Percentiles rank a stretch among this genome's conserved stretches.
Conservation (phyloP, 768 basidiomycete genomes). For the Kockovaella imperatae region DNA sequence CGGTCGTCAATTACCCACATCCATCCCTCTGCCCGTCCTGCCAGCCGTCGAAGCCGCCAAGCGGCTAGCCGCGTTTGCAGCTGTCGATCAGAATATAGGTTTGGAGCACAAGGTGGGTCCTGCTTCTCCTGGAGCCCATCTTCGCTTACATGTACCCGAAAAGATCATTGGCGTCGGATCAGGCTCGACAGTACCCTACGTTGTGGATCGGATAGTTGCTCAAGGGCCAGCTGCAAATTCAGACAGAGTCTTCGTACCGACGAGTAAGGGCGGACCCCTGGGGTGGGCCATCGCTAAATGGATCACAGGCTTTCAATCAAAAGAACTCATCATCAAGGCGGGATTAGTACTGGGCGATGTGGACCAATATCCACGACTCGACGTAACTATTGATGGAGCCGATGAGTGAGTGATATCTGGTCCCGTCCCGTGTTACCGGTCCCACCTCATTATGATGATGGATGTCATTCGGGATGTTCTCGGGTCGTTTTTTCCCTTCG, state of each 20-base stretch:
- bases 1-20: slow-evolving; percentile 30
- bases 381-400: slow-evolving; percentile 96
- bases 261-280: slow-evolving; percentile 51
- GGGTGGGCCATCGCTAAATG: background rate
- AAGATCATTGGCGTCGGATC: slow-evolving; percentile 47
- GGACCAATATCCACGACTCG: slow-evolving; percentile 76
- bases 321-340: slow-evolving; percentile 79
- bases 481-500: too few relatives aligned
- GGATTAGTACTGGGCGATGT: slow-evolving; percentile 76
- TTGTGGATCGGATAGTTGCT: slow-evolving; percentile 84
- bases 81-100: slow-evolving; percentile 80
- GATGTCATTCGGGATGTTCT: too few relatives aligned
- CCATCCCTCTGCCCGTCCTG: slow-evolving; percentile 26
- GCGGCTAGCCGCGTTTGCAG: slow-evolving; percentile 81
- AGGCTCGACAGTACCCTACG: slow-evolving; percentile 79
- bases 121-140: background rate
- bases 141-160: background rate
- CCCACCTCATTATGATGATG: too few relatives aligned
- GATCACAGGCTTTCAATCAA: slow-evolving; percentile 76
- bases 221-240: slow-evolving; percentile 71
- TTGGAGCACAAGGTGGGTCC: slow-evolving; percentile 65
- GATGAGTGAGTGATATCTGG: slow-evolving; percentile 63
- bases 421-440: background rate
- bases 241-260: slow-evolving; percentile 79
- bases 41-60: slow-evolving; percentile 69